Base-by-base conservation (phyloP, 1,284 basidiomycete genomes). In the Cutaneotrichosporon cyanovorans region DNA sequence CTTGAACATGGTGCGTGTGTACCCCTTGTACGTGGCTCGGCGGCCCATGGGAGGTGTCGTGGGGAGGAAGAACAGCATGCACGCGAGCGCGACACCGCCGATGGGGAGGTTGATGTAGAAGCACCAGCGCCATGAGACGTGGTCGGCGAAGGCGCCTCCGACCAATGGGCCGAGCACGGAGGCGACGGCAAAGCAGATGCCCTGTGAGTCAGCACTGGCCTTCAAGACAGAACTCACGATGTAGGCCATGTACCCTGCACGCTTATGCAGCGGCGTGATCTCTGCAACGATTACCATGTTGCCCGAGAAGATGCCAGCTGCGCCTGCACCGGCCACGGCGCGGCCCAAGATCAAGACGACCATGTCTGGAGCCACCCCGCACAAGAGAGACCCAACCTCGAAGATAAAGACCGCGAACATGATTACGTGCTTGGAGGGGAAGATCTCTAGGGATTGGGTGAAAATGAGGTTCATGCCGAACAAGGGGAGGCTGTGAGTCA, bases 371-470 rank as follows among this genome's bases (percentile, higher is more conserved):
- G 78, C 73, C n/a, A 75, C 72, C 32, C 69, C 78, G 54, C 78
- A 80, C 15, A 79, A 56, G 28, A 78, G 63, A 4, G 73, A 75
- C 4, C 78, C 78, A 23, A 78, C 44, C 42, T 76, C 75, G 45
- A 77, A 77, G 55, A 75, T 56, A 55, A 70, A 51, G 46, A 76
- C 66, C n/a, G 74, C 72, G 35, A 65, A 58, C 18, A 75, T 57
- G 55, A 74, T 69, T 48, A 71, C 64, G 40, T 63, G 63, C 54
- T 74, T 73, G 11, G 68, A 65, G 5, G 69, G 68, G 55, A 74
- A 69, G 53, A 73, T 61, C 36, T 63, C 61, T 37, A 70, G 53
- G 48, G 59, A 62, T 55, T 75, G 73, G 2, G 69, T 59, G 57
- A 68, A 74, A 38, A 71, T 56, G 23, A 75, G 57, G 47, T 69